phyloP scores from a whole-genome alignment of 2,329 filamentous ascomycete genomes.

The Claviceps monticola region DNA sequence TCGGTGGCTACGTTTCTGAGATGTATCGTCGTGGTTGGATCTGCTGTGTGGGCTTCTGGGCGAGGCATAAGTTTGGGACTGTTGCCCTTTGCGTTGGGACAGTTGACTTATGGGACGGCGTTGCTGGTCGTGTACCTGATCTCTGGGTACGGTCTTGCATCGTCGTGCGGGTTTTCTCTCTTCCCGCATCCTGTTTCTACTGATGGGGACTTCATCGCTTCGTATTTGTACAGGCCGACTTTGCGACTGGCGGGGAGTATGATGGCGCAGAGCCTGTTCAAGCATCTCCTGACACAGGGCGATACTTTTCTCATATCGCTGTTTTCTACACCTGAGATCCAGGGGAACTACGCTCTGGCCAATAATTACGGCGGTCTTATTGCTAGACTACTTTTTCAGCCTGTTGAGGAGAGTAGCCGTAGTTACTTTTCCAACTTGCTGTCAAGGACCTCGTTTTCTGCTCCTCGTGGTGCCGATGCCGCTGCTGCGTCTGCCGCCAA shows the following conservation, averaged over 20 bases:
- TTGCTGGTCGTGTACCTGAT: constrained; percentile 58
- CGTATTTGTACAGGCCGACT: constrained; percentile 55
- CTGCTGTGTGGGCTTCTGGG: constrained; percentile 49
- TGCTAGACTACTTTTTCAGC: constrained; percentile 82
- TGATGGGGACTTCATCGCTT: constrained; percentile 31
- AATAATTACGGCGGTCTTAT: constrained; percentile 88
- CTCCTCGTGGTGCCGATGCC: neutral
- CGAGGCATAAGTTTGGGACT: constrained; percentile 48
- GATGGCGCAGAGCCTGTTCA: constrained; percentile 77
- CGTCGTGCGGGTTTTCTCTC: constrained; percentile 53
- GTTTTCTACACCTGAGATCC: constrained; percentile 62
- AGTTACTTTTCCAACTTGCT: constrained; percentile 80
- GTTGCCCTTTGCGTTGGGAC: constrained; percentile 78
- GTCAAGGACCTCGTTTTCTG: constrained; percentile 15
- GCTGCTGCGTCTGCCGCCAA: constrained; percentile 7
- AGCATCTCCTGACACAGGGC: constrained; percentile 87
- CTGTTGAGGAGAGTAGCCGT: constrained; percentile 84
- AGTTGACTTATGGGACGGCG: constrained; percentile 58
- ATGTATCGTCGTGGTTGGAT: constrained; percentile 59
- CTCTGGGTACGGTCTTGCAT: constrained; percentile 44
- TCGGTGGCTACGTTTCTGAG: constrained; percentile 66
- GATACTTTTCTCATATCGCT: constrained; percentile 78
- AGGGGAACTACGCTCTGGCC: constrained; percentile 84
- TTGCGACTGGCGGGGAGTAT: constrained; percentile 65
- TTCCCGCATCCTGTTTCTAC: constrained; percentile 30